Base-by-base conservation (phyloP, 2,329 filamentous ascomycete species). In the Helotiales sp. region DNA sequence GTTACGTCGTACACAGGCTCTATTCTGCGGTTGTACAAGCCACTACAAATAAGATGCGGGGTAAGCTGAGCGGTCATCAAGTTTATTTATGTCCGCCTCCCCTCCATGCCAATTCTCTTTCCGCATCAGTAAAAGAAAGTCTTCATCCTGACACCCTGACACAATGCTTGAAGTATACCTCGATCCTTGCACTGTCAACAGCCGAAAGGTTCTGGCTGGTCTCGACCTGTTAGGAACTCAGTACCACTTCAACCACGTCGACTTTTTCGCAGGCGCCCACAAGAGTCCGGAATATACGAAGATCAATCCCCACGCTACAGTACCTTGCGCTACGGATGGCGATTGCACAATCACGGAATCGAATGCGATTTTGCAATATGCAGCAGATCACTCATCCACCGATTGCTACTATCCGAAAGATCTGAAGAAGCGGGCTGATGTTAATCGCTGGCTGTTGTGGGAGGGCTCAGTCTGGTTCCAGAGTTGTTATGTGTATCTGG, bases 361-460 rank as follows among this genome's bases (percentile, higher is more conserved):
- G 6, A 62, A 62, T 19, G 60, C 60, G 9, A 62, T 62, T 8
- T 30, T 62, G 6, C 60, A 62, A 31, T 62, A 62, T n/a, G 60
- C 60, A 13, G 60, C 60, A 25, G 60, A 62, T 30, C 48, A 53
- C 25, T 27, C 30, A n/a, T 34, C 40, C 12, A 42, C 24, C n/a
- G 9, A 46, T 17, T n/a, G 30, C 3, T 47, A 58, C 25, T 62
- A 62, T 48, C 60, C 60, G 9, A 59, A 54, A 22, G 57, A 62
- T 46, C 42, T 58, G 40, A 62, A 60, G 38, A 38, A 52, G 36
- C 57, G 60, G 8, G 55, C 57, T 7, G 29, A 47, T 36, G 57
- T 62, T 48, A 62, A 62, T 33, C 44, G 52, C n/a, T 62, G 60
- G 60, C 54, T 62, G 3, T 25, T 62, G 17, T 62, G 60, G 60